Percentiles rank a stretch among this genome's conserved stretches.
These are phyloP conservation scores for Barnettozyma californica DNA, from an alignment of 805 yeast genomes.

Conservation along the genomic window DNA sequence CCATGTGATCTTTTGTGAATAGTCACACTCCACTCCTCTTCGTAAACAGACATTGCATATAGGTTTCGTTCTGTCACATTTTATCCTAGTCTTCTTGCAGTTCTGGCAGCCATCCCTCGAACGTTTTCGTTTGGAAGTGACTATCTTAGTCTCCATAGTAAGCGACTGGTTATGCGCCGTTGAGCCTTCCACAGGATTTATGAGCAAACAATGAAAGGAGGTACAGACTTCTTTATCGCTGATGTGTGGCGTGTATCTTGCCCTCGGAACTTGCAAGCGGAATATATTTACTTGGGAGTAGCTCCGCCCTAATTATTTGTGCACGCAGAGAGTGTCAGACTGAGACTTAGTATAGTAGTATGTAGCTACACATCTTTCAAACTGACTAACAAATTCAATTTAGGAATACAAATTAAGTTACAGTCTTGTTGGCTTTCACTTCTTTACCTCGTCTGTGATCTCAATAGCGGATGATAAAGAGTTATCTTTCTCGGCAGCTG, in stretches of 20 bases:
- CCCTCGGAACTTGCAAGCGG: no score
- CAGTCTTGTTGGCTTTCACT: background rate
- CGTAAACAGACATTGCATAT: background rate
- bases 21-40: constrained; percentile 3
- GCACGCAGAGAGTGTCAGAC: no score
- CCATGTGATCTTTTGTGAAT: constrained; percentile 7
- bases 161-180: background rate
- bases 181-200: no score
- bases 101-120: constrained; percentile 5
- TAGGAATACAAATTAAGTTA: background rate
- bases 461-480: background rate
- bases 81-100: constrained; percentile 2
- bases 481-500: background rate
- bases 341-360: no score
- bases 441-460: background rate
- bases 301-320: no score
- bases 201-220: background rate
- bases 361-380: no score
- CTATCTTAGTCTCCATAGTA: background rate
- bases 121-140: background rate
- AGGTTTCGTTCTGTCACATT: constrained; percentile 4
- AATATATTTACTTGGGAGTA: no score
- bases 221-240: background rate
- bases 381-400: background rate
- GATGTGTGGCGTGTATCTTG: no score